Evolutionary conservation across 805 yeast genomes (phyloP), one percentile per base, ranked within the genome.

Genomic region (Yarrowia deformans): DNA sequence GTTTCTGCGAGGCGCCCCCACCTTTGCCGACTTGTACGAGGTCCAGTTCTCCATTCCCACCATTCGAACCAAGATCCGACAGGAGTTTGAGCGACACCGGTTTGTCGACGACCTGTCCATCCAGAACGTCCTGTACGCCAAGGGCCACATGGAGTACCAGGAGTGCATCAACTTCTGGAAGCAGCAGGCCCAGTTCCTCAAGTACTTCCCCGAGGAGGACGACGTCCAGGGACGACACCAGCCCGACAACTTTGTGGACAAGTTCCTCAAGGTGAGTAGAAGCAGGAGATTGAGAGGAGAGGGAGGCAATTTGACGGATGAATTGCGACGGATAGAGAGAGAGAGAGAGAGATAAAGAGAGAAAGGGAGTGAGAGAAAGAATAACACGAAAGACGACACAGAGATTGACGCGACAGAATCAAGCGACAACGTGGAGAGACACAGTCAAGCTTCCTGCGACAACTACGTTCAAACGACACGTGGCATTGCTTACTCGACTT

Each of bases 91-190:
- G 80, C 88, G 96, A 81, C 84, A 91, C 76, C 84, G 97, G 76
- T 91, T 82, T 76, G 91, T 90, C 67, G 81, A 81, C 67, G 91
- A 89, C 75, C 77, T 88, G 72, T 85, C 86, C 42, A 85, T 89
- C 56, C 83, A 84, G 72, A 91, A 91, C 79, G 84, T 90, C 18
- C 82, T 91, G 70, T 86, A 86, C 73, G 87, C 90, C 81, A 90
- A 90, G 81, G 97, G 94, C 8, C 93, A 90, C 75, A 90, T 90
- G 95, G 97, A 91, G 78, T 91, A 87, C 80, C 97, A 91, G 81
- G 97, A 91, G 77, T 84, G 90, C 75, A 84, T 88, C 75, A 91
- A 91, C 80, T 91, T 91, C 82, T 91, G 97, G 97, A 91, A 91
- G 79, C 97, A 91, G 82, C 87, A 86, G 77, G 86, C 93, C 72